Evolutionary conservation across 2,329 filamentous ascomycete genomes (phyloP).

Genomic region (Ambrosiella cleistominuta): DNA sequence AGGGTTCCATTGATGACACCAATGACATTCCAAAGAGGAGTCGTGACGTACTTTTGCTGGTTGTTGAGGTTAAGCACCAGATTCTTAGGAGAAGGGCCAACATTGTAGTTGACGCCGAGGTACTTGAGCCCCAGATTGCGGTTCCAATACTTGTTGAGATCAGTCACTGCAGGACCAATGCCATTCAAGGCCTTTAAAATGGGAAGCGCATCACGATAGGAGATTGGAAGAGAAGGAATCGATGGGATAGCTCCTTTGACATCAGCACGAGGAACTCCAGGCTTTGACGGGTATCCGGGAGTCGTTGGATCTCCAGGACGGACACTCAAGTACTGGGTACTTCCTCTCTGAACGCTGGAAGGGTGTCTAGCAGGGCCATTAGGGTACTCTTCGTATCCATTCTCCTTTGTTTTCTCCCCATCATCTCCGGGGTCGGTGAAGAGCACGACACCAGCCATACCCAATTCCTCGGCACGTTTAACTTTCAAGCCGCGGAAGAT

Average conservation of each 20-base stretch:
- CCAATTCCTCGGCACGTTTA: constrained; percentile 78
- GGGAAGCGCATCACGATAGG: constrained; percentile 70
- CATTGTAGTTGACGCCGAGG: constrained; percentile 69
- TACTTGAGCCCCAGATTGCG: constrained; percentile 54
- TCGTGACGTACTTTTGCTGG: constrained; percentile 65
- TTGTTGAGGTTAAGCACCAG: constrained; percentile 59
- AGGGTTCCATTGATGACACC: constrained; percentile 80
- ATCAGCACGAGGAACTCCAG: constrained; percentile 60
- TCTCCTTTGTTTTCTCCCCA: constrained; percentile 60
- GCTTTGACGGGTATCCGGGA: constrained; percentile 82
- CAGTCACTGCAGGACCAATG: constrained; percentile 58
- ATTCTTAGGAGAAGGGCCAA: constrained; percentile 61
- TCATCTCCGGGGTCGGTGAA: constrained; percentile 87
- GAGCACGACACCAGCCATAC: constrained; percentile 69
- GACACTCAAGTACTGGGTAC: constrained; percentile 61
- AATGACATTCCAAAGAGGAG: constrained; percentile 79
- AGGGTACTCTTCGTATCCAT: constrained; percentile 65
- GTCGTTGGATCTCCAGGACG: constrained; percentile 69
- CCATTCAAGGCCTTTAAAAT: constrained; percentile 83
- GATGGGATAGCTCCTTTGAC: constrained; percentile 54
- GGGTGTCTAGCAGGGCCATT: constrained; percentile 75
- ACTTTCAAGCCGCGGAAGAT: constrained; percentile 85
- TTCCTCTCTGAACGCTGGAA: constrained; percentile 78
- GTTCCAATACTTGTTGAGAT: constrained; percentile 56
- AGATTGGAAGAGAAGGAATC: constrained; percentile 84